Evolutionary conservation across 1,284 basidiomycete species (phyloP).

Genomic region (Pseudozyma sp.): DNA sequence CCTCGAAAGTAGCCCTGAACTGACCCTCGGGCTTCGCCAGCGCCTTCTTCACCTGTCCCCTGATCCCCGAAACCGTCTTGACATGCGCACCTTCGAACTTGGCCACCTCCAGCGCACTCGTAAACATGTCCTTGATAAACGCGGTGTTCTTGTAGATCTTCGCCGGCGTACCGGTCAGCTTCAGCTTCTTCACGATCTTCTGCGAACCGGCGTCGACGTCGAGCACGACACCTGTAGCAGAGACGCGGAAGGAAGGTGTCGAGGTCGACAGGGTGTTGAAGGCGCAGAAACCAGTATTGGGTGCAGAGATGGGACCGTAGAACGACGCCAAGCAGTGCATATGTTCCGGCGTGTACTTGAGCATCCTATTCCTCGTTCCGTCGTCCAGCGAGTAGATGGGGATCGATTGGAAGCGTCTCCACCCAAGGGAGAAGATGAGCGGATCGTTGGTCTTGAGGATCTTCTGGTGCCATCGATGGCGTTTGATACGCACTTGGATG

Average conservation of each 20-base stretch:
- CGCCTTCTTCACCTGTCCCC: conserved; percentile 97
- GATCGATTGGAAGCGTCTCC: conserved; percentile 93
- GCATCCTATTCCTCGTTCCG: conserved; percentile 85
- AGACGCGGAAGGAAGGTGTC: conserved; percentile 83
- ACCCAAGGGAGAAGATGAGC: conserved; percentile 92
- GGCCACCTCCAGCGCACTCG: conserved; percentile 88
- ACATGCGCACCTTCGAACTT: conserved; percentile 98
- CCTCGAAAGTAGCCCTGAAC: conserved; percentile 96
- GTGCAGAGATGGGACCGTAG: conserved; percentile 64
- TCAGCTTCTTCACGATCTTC: conserved; percentile 98
- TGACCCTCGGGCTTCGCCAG: conserved; percentile 92
- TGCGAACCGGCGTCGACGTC: conserved; percentile 80
- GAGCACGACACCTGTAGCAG: conserved; percentile 92
- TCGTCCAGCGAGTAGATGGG: conserved; percentile 98
- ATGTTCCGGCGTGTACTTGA: conserved; percentile 99
- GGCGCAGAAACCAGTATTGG: conserved; percentile 91
- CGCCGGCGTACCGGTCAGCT: conserved; percentile 91
- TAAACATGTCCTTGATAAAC: conserved; percentile 98
- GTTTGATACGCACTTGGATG: conserved; percentile 93
- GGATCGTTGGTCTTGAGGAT: conserved; percentile 98
- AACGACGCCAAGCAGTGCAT: conserved; percentile 99
- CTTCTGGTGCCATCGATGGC: conserved; percentile 91
- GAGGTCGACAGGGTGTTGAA: conserved; percentile 85
- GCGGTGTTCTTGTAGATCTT: conserved; percentile 99
- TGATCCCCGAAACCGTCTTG: conserved; percentile 91